phyloP scores from a whole-genome alignment of 1,284 basidiomycete genomes.

The Xerocomus minutiporus region DNA sequence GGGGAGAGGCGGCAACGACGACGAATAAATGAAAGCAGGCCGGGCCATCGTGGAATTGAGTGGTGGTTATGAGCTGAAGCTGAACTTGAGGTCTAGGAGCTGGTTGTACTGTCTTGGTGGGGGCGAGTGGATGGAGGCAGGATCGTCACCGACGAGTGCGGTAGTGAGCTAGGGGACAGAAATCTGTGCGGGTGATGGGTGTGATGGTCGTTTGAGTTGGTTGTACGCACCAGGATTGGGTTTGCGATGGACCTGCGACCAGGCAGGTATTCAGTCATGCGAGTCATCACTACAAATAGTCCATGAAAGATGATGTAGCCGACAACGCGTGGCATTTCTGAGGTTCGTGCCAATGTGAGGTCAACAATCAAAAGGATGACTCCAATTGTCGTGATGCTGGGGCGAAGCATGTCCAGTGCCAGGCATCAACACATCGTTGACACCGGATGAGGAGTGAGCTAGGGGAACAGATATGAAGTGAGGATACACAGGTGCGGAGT shows the following conservation, averaged over 20 bases:
- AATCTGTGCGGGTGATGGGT: constrained; percentile 28
- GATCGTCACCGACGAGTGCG: constrained; percentile 34
- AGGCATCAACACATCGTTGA: too few species aligned
- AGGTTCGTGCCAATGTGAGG: too few species aligned
- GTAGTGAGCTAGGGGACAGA: constrained; percentile 40
- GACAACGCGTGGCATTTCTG: too few species aligned
- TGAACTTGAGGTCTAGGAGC: constrained; percentile 43
- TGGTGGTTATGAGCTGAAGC: constrained; percentile 31
- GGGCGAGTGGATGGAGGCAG: constrained; percentile 27
- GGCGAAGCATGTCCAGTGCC: too few species aligned
- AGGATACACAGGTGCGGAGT: too few species aligned
- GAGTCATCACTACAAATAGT: too few species aligned
- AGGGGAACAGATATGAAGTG: too few species aligned
- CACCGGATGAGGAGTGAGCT: too few species aligned
- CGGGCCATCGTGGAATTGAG: constrained; percentile 33
- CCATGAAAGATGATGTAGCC: too few species aligned
- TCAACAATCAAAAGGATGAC: too few species aligned
- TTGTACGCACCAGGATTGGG: constrained; percentile 34
- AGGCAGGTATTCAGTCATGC: too few species aligned
- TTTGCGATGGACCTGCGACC: constrained; percentile 25
- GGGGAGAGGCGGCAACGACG: constrained; percentile 45
- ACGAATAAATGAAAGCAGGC: constrained; percentile 49
- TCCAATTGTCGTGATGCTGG: too few species aligned
- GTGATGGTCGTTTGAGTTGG: accelerated
- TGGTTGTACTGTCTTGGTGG: constrained; percentile 35